phyloP scores from a whole-genome alignment of 2,329 filamentous ascomycete genomes.

The Cercospora canescens region DNA sequence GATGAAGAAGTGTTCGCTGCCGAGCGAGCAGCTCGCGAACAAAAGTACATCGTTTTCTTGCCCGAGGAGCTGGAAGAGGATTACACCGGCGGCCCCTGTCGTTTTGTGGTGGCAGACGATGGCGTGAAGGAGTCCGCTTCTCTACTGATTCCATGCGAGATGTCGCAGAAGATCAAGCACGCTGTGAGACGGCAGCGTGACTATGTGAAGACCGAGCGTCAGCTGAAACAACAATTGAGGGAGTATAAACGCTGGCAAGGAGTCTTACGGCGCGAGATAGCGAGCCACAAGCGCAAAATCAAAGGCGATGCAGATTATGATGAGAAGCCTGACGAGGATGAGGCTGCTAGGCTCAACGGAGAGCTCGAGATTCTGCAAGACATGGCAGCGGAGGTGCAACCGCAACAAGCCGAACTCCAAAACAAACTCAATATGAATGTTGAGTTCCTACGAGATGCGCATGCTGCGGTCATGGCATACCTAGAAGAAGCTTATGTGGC shows the following conservation, averaged over 20 bases:
- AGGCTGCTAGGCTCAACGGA: not conserved
- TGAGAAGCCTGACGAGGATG: not conserved
- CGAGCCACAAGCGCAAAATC: slow-evolving; percentile 3
- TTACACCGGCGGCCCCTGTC: slow-evolving; percentile 1
- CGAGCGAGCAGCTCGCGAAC: not conserved
- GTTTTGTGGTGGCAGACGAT: not conserved
- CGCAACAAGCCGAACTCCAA: no score
- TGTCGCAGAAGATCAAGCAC: slow-evolving; percentile 4
- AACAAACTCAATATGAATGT: no score
- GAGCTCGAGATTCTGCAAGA: slow-evolving; percentile 7
- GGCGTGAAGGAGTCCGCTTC: not conserved
- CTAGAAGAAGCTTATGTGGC: slow-evolving; percentile 11
- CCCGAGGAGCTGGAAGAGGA: not conserved
- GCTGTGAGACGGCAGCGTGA: not conserved
- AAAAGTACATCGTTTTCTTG: not conserved
- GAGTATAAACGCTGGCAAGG: not conserved
- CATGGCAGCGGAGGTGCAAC: no score
- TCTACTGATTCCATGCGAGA: slow-evolving; percentile 6
- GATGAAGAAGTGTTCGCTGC: not conserved
- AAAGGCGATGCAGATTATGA: not conserved
- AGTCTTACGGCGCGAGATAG: no score
- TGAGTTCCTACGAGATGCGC: not conserved
- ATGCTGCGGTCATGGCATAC: not conserved
- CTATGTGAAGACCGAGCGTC: not conserved
- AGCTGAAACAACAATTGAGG: not conserved